Evolutionary conservation across 345 rosid genomes (phyloP).

Genomic region (Physaria fendleri): DNA sequence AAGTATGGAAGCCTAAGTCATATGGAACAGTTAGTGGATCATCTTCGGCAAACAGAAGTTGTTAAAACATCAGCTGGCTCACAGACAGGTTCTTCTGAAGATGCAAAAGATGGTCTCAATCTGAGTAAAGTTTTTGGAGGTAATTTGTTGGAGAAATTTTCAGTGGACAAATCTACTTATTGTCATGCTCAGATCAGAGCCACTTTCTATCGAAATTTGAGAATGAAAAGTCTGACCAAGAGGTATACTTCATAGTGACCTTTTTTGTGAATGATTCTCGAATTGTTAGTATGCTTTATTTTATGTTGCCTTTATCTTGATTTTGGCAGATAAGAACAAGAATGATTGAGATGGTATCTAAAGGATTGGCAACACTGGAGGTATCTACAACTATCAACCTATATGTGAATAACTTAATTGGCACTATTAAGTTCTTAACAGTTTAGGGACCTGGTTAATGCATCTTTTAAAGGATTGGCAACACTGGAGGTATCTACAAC

Average conservation of each 20-base stretch:
- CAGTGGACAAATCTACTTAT: constrained; percentile 58
- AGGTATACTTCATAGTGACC: constrained; percentile 38
- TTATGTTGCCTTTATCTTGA: neutral
- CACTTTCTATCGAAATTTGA: constrained; percentile 97
- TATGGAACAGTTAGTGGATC: constrained; percentile 50
- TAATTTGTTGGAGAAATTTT: constrained; percentile 48
- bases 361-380: constrained; percentile 82
- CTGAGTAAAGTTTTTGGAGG: constrained; percentile 47
- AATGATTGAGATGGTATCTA: constrained; percentile 90
- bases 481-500: constrained; percentile 63
- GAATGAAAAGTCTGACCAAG: constrained; percentile 97
- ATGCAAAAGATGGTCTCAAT: constrained; percentile 20
- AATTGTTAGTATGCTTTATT: neutral
- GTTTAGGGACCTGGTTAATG: neutral
- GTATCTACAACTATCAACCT: constrained; percentile 31
- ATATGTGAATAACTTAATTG: neutral
- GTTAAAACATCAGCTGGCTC: constrained; percentile 13
- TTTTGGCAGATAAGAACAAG: constrained; percentile 62
- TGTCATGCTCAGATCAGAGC: constrained; percentile 81
- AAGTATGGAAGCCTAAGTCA: constrained; percentile 48
- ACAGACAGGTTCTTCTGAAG: constrained; percentile 19
- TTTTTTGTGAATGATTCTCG: neutral
- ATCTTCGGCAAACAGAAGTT: constrained; percentile 19
- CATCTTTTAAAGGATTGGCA: constrained; percentile 78
- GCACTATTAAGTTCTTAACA: neutral